phyloP scores from a whole-genome alignment of 2,329 filamentous ascomycete species.

The Hirsutella thompsonii region DNA sequence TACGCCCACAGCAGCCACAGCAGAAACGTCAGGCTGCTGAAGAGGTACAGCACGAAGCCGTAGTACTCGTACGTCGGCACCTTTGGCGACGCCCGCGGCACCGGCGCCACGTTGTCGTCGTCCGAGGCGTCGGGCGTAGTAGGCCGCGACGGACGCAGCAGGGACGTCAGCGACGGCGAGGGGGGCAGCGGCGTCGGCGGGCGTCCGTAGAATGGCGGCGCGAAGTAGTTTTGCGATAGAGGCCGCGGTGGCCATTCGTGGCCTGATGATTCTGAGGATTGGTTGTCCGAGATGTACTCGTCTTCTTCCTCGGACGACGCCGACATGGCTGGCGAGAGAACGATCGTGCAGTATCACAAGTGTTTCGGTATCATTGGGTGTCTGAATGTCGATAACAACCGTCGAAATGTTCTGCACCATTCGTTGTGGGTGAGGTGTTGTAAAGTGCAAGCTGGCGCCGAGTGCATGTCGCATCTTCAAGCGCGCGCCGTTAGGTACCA shows the following conservation, averaged over 20 bases:
- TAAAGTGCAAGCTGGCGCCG: not conserved
- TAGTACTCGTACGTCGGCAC: constrained; percentile 99
- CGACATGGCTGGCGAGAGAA: constrained; percentile 13
- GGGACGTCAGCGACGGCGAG: constrained; percentile 81
- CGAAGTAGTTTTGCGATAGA: constrained; percentile 42
- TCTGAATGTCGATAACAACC: too few relatives aligned
- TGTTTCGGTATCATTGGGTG: too few relatives aligned
- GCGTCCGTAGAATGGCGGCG: constrained; percentile 89
- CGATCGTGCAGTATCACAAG: too few relatives aligned
- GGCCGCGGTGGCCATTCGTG: constrained; percentile 28
- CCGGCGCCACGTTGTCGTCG: constrained; percentile 72
- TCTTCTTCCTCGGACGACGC: constrained; percentile 21
- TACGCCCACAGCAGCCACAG: constrained; percentile 72
- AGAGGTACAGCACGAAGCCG: constrained; percentile 91
- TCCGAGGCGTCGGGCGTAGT: constrained; percentile 89
- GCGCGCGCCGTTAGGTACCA: too few relatives aligned
- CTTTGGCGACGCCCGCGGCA: constrained; percentile 77
- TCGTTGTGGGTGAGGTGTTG: not conserved
- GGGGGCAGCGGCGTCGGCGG: constrained; percentile 92
- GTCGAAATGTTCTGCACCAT: too few relatives aligned
- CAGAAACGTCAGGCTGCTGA: constrained; percentile 70
- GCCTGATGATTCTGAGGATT: constrained; percentile 17
- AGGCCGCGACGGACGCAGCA: constrained; percentile 80
- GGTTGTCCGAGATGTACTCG: constrained; percentile 20
- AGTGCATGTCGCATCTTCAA: too few relatives aligned